phyloP scores from a whole-genome alignment of 176 grass and related monocot genomes.

The Stipa capillata region DNA sequence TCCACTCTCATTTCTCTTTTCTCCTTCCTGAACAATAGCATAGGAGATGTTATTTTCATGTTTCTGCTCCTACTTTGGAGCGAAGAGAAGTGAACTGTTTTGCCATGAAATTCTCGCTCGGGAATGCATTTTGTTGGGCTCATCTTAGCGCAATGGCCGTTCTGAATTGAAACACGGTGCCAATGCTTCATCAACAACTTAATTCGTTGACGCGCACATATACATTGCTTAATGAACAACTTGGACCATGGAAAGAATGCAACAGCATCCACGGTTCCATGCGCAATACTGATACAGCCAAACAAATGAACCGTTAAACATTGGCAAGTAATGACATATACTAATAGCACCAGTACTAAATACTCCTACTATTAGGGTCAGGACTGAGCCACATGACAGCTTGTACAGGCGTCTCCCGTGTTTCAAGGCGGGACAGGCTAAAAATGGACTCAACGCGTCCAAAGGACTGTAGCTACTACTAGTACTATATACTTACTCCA shows the following conservation, averaged over 20 bases:
- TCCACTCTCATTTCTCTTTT: no score
- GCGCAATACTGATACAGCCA: not conserved
- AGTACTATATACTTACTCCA: not conserved
- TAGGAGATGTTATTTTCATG: no score
- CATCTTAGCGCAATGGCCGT: not conserved
- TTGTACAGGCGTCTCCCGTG: conserved; percentile 11
- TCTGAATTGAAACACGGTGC: not conserved
- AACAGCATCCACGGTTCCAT: not conserved
- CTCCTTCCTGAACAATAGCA: no score
- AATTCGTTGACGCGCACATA: not conserved
- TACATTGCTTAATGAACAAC: not conserved
- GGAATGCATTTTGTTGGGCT: not conserved
- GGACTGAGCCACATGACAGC: not conserved
- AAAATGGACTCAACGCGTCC: not conserved
- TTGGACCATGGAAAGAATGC: not conserved
- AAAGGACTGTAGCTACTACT: no score
- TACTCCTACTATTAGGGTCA: not conserved
- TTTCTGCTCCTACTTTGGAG: not conserved
- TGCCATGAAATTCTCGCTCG: not conserved
- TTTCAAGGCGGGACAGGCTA: conserved; percentile 17
- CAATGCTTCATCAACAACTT: not conserved
- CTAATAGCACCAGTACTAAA: no score
- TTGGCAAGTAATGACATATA: not conserved
- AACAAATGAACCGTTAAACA: not conserved
- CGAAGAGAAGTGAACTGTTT: no score